Base-by-base conservation (phyloP, 208 protist species). In the Lotmaria passim region DNA sequence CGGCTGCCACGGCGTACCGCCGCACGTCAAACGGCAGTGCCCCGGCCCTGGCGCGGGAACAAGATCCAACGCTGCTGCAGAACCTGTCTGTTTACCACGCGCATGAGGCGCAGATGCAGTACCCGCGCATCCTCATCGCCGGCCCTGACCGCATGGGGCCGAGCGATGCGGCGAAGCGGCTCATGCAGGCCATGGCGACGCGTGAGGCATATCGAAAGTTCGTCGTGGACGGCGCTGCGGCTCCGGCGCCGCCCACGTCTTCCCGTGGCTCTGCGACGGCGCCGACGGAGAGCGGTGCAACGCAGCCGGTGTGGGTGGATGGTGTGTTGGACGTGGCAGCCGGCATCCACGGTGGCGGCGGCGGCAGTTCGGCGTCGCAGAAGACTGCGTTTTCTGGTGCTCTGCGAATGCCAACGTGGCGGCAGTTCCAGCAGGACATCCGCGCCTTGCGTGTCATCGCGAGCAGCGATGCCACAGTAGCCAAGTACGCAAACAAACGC, bases 71-170 rank as follows among this genome's bases (percentile, higher is more conserved):
- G 15, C 63, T 78, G 23, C 69, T 83, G 11, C 47, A 48, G 24
- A 28, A 21, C 38, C 59, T 75, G 0, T 46, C 67, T 19, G 43
- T 43, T 51, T 78, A 76, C 26, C 33, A 43, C 17, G 12, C 56
- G 8, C 56, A 70, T 23, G 75, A 82, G 62, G 17, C 47, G 14
- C 11, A 15, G 24, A 78, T 93, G 61, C 62, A 76, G 30, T 95
- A 81, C 60, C 90, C 90, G 8, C 90, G 87, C 34, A 95, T 93
- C 58, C 58, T 90, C 41, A 88, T 95, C 73, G 68, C 78, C 0
- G 90, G 86, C 0, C 90, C 90, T 1, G 63, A 76, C 28, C 6
- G 48, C 39, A 44, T 21, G 0, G 62, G 61, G 0, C 80, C 81
- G 19, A 82, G 72, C 23, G 58, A 53, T 12, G 73, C 60, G 19